Evolutionary conservation across 2,329 filamentous ascomycete genomes (phyloP).

Genomic region (Didymella lethalis): DNA sequence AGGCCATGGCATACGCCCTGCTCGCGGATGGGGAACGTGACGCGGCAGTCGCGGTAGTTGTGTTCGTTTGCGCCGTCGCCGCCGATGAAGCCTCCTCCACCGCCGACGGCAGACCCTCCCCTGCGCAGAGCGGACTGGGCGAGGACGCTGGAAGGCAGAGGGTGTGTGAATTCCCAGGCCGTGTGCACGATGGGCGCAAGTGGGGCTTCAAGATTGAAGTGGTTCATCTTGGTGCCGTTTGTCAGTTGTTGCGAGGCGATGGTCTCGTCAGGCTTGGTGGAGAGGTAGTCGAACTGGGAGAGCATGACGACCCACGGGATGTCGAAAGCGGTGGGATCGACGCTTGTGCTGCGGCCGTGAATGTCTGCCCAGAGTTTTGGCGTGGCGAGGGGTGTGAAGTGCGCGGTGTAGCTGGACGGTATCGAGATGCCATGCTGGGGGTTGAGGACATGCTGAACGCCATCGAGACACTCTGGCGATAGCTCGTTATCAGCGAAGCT

Average conservation of each 20-base stretch:
- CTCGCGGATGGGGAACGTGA: conserved; percentile 79
- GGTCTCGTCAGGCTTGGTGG: conserved; percentile 56
- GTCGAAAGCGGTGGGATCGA: conserved; percentile 77
- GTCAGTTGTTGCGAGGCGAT: conserved; percentile 61
- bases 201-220: conserved; percentile 44
- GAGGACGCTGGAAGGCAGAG: conserved; percentile 68
- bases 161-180: conserved; percentile 83
- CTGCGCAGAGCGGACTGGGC: conserved; percentile 64
- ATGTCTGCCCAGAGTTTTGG: conserved; percentile 88
- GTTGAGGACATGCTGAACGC: conserved; percentile 88
- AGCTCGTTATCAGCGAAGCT: conserved; percentile 98
- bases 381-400: conserved; percentile 88
- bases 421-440: conserved; percentile 88
- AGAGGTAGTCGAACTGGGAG: conserved; percentile 86
- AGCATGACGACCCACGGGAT: conserved; percentile 96
- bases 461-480: conserved; percentile 94
- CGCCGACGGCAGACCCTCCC: conserved; percentile 70
- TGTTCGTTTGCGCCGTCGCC: conserved; percentile 88
- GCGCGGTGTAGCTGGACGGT: conserved; percentile 89
- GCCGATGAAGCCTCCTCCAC: conserved; percentile 75
- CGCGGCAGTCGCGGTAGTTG: conserved; percentile 80
- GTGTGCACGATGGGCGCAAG: conserved; percentile 67
- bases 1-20: conserved; percentile 89
- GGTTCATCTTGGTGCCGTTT: conserved; percentile 41
- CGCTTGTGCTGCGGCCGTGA: conserved; percentile 63